Evolutionary conservation across 805 yeast species (phyloP), one percentile per base, ranked within the genome.

Genomic region (Yamadazyma sp.): DNA sequence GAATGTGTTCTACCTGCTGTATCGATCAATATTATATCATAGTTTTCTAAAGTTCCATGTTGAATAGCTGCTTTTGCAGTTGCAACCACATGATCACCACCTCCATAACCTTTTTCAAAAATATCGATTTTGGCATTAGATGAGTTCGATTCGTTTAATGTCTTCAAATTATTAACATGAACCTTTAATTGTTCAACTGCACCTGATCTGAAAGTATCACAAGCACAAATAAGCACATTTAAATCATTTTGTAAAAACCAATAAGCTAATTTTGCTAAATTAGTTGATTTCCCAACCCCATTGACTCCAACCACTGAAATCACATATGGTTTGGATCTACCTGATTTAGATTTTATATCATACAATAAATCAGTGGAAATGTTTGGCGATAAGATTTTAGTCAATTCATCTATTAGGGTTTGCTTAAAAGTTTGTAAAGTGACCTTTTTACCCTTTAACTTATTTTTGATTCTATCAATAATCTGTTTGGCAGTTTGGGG

Each of bases 1-100:
- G 91, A 87, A 55, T 93, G 98, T 37, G 98, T 80, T 65, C 98
- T 77, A 28, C 98, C 98, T 0, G 98, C 98, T 4, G 98, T 91
- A 60, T 91, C 98, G 72, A 91, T 85, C 44, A 91, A 69, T 4
- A 91, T 94, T 20, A 93, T 80, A 55, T 91, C 97, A 53, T 75
- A 91, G 4, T 69, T 62, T 31, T 85, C 70, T 38, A 75, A 76
- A 22, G 70, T 65, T 1, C 94, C 98, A 53, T 77, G 75, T 43
- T 82, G 80, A 27, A 91, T 86, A 0, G 98, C 96, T 61, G 83
- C 86, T 40, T 80, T 85, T 16, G 98, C 98, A 39, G 91, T 87
- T 39, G 84, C 82, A 1, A 96, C 94, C 6, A 95, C 97, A 44
- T 82, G 71, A 53, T 84, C 88, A n/a, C 95, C 93, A 27, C 95